Conservation (phyloP, 495 filamentous ascomycete genomes). For the Hypoxylon intermedium region DNA sequence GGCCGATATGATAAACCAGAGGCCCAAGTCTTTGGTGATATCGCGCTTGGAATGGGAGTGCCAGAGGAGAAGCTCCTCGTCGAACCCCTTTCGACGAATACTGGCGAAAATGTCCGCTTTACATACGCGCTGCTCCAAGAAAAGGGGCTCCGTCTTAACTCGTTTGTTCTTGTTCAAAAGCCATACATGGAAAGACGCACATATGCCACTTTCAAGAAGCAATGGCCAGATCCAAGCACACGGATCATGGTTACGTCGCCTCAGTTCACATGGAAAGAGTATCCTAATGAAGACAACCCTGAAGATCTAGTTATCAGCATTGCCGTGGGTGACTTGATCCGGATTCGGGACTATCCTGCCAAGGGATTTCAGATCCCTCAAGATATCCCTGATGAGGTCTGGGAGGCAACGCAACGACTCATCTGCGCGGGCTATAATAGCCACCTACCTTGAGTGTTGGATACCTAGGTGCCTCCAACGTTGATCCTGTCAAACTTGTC, state of each 20-base stretch:
- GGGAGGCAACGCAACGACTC: conserved; percentile 45
- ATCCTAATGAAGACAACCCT: conserved; percentile 45
- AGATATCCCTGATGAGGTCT: conserved; percentile 46
- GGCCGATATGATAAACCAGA: conserved; percentile 43
- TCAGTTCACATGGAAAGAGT: conserved; percentile 42
- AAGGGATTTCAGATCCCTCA: conserved; percentile 48
- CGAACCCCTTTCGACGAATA: conserved; percentile 47
- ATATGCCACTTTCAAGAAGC: conserved; percentile 49
- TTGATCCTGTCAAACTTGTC: too few relatives aligned
- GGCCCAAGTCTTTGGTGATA: conserved; percentile 47
- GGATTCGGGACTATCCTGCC: conserved; percentile 47
- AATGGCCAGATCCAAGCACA: conserved; percentile 43
- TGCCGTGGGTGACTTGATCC: conserved; percentile 48
- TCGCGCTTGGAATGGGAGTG: conserved; percentile 41
- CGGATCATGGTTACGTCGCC: conserved; percentile 46
- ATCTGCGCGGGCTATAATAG: conserved; percentile 41
- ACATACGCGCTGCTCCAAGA: conserved; percentile 42
- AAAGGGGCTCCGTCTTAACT: conserved; percentile 22
- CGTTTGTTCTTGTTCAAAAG: conserved; percentile 48
- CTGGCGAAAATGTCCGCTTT: conserved; percentile 51
- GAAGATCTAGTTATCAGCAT: conserved; percentile 47
- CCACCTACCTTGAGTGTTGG: conserved; percentile 43
- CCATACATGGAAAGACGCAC: conserved; percentile 53
- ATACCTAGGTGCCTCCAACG: background rate
- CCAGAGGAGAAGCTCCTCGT: conserved; percentile 39